These are phyloP conservation scores for Trichoderma brevicompactum DNA, from an alignment of 2,329 filamentous ascomycete species.

Conservation along the genomic window DNA sequence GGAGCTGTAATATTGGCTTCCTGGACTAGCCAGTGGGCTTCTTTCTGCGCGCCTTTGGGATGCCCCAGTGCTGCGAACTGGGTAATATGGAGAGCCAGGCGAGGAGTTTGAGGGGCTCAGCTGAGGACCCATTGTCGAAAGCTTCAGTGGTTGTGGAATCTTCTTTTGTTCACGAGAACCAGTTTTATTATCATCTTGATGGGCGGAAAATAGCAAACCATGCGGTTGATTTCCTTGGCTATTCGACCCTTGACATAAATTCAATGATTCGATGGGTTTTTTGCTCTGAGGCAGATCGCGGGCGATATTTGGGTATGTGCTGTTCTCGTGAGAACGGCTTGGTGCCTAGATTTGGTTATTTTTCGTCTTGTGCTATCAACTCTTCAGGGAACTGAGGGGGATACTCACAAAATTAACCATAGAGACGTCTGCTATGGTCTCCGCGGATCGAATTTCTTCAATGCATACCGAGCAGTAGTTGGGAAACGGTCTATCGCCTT, in stretches of 20 bases:
- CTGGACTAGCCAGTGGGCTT: slow-evolving; percentile 27
- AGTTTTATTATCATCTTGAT: neutral
- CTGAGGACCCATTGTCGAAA: neutral
- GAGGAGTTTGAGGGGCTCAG: slow-evolving; percentile 19
- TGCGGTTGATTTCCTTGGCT: neutral
- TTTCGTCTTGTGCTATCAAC: neutral
- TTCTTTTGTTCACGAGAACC: neutral
- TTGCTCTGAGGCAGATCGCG: neutral
- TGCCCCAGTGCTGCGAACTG: slow-evolving; percentile 36
- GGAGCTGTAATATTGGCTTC: slow-evolving; percentile 7
- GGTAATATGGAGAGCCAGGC: slow-evolving; percentile 31
- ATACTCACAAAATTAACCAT: slow-evolving; percentile 36
- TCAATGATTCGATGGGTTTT: neutral
- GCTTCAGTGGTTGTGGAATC: neutral
- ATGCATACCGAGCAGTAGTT: slow-evolving; percentile 43
- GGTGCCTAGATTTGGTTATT: slow-evolving; percentile 1
- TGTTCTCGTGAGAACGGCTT: neutral
- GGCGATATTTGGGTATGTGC: neutral
- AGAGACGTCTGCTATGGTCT: slow-evolving; percentile 37
- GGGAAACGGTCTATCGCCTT: slow-evolving; percentile 37
- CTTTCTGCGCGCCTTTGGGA: slow-evolving; percentile 39
- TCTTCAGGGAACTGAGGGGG: neutral
- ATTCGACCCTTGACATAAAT: neutral
- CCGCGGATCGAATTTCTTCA: slow-evolving; percentile 34
- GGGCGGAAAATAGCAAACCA: neutral